Conservation (phyloP, 106 monocot genomes). For the Dioscorea zingiberensis region DNA sequence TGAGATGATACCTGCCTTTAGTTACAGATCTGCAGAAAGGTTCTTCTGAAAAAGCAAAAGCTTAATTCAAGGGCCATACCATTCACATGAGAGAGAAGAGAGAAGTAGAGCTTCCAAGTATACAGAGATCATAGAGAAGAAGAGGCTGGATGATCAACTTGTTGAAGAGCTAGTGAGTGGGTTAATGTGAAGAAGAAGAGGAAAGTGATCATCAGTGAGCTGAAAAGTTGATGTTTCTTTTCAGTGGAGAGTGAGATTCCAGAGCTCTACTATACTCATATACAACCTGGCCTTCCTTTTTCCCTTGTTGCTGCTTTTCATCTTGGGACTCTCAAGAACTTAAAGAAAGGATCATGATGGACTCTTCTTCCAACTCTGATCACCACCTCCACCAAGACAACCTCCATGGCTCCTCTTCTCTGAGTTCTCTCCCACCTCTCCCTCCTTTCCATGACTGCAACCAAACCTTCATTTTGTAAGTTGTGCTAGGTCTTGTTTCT, state of each 20-base stretch:
- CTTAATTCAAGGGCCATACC: constrained; percentile 2
- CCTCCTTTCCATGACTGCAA: not conserved
- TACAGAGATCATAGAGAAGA: too few relatives aligned
- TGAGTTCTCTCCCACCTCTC: not conserved
- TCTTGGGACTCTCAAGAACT: constrained; percentile 19
- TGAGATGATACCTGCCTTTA: constrained; percentile 7
- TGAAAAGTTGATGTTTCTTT: not conserved
- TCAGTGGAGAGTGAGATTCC: constrained; percentile 2
- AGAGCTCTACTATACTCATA: constrained; percentile 4
- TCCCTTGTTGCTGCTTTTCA: constrained; percentile 1
- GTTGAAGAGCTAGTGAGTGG: too few relatives aligned
- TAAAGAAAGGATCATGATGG: constrained; percentile 25
- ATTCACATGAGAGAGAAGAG: constrained; percentile 3
- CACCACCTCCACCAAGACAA: constrained; percentile 7
- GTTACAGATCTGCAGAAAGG: constrained; percentile 19
- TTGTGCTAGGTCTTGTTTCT: not conserved
- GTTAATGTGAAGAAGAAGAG: too few relatives aligned
- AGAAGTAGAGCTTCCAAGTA: too few relatives aligned
- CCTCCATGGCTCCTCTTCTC: constrained; percentile 16
- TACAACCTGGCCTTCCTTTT: not conserved
- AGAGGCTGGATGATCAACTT: not conserved
- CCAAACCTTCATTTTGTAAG: constrained; percentile 12
- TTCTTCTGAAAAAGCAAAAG: constrained; percentile 7
- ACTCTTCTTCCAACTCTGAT: constrained; percentile 16
- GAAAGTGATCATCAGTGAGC: not conserved